Conservation (phyloP, 2,329 filamentous ascomycete genomes). For the Aspergillus novofumigatus region DNA sequence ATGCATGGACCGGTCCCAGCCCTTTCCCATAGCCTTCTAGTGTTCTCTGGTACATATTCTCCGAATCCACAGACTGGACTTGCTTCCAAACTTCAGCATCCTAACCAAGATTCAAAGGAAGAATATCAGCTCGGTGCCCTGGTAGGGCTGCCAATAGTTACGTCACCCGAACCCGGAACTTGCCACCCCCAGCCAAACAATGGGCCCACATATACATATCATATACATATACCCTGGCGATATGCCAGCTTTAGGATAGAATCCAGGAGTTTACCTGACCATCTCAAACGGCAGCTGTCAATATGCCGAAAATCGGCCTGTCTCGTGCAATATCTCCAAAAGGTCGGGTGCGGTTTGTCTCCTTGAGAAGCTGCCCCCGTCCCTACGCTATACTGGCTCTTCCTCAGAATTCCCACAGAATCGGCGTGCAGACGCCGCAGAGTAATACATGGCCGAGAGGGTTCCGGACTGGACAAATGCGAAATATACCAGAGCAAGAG, state of each 20-base stretch:
- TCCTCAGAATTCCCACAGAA: not conserved
- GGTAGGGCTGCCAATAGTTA: not conserved
- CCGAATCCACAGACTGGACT: too few relatives aligned
- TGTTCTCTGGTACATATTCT: too few relatives aligned
- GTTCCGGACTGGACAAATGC: not conserved
- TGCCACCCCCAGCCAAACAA: not conserved
- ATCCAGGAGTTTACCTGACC: not conserved
- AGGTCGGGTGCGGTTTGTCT: not conserved
- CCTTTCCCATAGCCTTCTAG: too few relatives aligned
- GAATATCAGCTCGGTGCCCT: not conserved
- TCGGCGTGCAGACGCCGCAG: not conserved
- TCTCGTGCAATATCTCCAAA: not conserved
- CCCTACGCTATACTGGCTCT: not conserved
- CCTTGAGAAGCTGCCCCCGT: not conserved
- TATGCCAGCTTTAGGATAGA: not conserved
- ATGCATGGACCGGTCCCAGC: too few relatives aligned
- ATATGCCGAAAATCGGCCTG: not conserved
- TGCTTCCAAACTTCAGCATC: too few relatives aligned
- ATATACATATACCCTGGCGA: not conserved
- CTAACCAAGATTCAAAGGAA: too few relatives aligned
- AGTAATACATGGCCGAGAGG: not conserved
- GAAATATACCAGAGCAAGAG: not conserved
- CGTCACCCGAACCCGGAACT: not conserved
- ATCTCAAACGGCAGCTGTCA: not conserved
- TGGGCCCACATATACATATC: not conserved